These are phyloP conservation scores for Starmerella kuoi DNA, from an alignment of 805 yeast genomes.

Conservation along the genomic window DNA sequence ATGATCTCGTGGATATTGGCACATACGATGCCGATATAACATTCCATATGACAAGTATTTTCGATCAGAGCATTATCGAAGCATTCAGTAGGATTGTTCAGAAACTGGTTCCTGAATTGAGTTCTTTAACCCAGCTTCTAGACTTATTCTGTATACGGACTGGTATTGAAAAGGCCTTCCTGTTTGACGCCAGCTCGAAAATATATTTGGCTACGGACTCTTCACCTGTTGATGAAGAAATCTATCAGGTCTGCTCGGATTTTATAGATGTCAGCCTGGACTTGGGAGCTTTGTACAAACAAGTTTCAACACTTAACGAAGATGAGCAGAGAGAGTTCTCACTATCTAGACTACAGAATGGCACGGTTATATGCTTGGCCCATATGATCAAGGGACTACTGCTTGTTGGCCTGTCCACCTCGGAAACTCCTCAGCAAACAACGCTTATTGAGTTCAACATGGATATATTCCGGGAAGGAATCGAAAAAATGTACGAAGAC, in stretches of 20 bases:
- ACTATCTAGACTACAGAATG: slow-evolving; percentile 58
- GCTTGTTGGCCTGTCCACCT: slow-evolving; percentile 70
- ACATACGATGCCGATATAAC: slow-evolving; percentile 83
- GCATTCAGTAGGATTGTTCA: slow-evolving; percentile 91
- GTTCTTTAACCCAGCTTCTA: slow-evolving; percentile 74
- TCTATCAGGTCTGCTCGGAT: slow-evolving; percentile 94
- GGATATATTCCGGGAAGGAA: slow-evolving; percentile 59
- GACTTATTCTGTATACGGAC: slow-evolving; percentile 82
- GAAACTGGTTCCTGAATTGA: slow-evolving; percentile 76
- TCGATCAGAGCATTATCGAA: slow-evolving; percentile 91
- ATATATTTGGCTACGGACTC: slow-evolving; percentile 94
- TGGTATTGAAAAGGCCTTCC: slow-evolving; percentile 80
- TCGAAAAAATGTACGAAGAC: slow-evolving; percentile 26
- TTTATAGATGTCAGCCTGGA: slow-evolving; percentile 91
- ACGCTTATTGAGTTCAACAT: slow-evolving; percentile 84
- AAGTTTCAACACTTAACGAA: slow-evolving; percentile 1
- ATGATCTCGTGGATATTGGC: slow-evolving; percentile 79
- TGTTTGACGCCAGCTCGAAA: slow-evolving; percentile 84
- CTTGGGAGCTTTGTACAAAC: slow-evolving; percentile 39
- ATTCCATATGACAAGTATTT: slow-evolving; percentile 83
- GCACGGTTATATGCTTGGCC: slow-evolving; percentile 67
- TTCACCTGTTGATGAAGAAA: slow-evolving; percentile 86
- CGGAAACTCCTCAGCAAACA: slow-evolving; percentile 42
- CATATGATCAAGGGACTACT: slow-evolving; percentile 92
- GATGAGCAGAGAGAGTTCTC: slow-evolving; percentile 12